Conservation (phyloP, 352 stramenopile species). For the Phytopythium montanum region DNA sequence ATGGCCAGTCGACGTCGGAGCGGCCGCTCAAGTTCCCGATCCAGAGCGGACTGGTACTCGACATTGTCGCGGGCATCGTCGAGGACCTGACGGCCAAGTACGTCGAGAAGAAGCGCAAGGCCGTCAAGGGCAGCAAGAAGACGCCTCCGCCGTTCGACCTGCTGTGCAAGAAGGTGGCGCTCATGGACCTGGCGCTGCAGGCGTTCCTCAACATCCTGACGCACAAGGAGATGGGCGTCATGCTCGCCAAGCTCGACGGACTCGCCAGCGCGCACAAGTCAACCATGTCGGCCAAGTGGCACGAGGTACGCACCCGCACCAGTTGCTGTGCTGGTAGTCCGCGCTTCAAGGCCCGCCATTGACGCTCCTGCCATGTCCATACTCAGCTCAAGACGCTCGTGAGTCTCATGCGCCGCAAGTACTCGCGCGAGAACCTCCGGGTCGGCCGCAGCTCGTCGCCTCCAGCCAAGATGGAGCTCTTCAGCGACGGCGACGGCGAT, state of each 20-base stretch:
- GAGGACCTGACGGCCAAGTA: constrained; percentile 77
- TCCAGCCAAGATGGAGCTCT: constrained; percentile 39
- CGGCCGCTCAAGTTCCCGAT: constrained; percentile 78
- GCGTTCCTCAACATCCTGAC: constrained; percentile 75
- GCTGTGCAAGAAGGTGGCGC: constrained; percentile 76
- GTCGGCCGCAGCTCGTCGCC: constrained; percentile 43
- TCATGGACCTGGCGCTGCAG: constrained; percentile 82
- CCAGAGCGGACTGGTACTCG: constrained; percentile 66
- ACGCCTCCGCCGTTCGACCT: constrained; percentile 57
- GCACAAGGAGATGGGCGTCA: constrained; percentile 58
- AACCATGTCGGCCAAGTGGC: constrained; percentile 80
- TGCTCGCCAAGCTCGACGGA: constrained; percentile 69
- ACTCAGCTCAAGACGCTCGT: constrained; percentile 74
- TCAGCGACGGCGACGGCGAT: constrained; percentile 32
- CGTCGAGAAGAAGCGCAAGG: constrained; percentile 48
- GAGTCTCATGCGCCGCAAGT: constrained; percentile 83
- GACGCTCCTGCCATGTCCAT: background rate
- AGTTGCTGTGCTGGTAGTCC: background rate
- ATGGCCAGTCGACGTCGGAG: constrained; percentile 40
- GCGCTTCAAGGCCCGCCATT: background rate
- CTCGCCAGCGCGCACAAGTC: constrained; percentile 72
- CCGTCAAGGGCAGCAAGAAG: constrained; percentile 26
- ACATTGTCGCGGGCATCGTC: constrained; percentile 78
- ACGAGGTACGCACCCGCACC: constrained; percentile 41
- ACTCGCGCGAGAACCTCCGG: constrained; percentile 74